Base-by-base conservation (phyloP, 805 yeast genomes). In the Kuraishia hungarica region DNA sequence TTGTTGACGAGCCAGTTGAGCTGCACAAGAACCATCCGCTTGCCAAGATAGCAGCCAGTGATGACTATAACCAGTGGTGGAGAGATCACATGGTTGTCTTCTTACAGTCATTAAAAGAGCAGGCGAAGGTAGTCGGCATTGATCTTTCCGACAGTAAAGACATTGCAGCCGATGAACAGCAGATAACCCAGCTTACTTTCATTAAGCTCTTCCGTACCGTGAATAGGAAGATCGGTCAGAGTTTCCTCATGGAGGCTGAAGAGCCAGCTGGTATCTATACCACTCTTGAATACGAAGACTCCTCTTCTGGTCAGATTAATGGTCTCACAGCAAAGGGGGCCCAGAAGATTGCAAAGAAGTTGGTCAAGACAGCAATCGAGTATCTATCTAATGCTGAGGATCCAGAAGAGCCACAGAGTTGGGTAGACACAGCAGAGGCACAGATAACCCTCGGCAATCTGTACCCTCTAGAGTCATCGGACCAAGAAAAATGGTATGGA, bases 351-450 rank as follows among this genome's bases (percentile, higher is more conserved):
- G 82, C 89, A 0, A 70, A 78, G 46, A 69, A 72, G 1, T 67
- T 76, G 39, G 78, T 83, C 11, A 61, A 67, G 10, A 70, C 68
- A 20, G 96, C 96, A 0, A 72, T 87, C 24, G 71, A 74, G 46
- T 80, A 80, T 62, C 72, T 91, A 54, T 69, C 74, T 54, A 70
- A 73, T 54, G 86, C 91, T 0, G 81, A 84, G 66, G 82, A 82
- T 53, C 83, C 81, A 20, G 88, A 84, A 51, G 89, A 86, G 48
- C 96, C 96, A 0, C 86, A 84, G 56, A 76, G 87, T 4, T 87
- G 93, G 89, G 96, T 85, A 13, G 80, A 82, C 63, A 77, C 87
- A 51, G 97, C 97, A 0, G 98, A 93, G 68, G 92, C 96, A 1
- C 74, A 82, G 63, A 89, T 93, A 39, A 81, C 87, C 17, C 71